phyloP scores from a whole-genome alignment of 1,284 basidiomycete species.

The Puccinia coronata region DNA sequence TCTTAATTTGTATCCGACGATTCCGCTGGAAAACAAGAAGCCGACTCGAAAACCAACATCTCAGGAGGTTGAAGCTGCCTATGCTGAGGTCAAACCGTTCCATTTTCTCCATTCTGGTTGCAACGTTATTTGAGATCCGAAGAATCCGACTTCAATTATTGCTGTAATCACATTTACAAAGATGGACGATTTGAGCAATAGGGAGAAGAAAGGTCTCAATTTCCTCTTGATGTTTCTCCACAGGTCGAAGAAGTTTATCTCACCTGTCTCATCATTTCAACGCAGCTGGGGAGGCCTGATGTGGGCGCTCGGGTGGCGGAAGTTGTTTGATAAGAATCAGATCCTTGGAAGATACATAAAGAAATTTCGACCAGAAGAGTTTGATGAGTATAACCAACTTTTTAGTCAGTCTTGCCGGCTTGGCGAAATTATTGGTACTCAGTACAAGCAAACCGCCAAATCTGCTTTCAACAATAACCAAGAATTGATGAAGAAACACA shows the following conservation, averaged over 20 bases:
- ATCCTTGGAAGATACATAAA: background rate
- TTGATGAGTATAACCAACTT: background rate
- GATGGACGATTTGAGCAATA: background rate
- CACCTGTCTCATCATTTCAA: background rate
- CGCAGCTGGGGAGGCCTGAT: constrained; percentile 12
- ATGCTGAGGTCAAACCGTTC: no score
- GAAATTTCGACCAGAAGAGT: background rate
- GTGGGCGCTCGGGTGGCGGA: no score
- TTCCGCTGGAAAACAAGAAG: no score
- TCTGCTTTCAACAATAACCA: background rate
- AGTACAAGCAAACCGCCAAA: background rate
- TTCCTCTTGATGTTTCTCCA: background rate
- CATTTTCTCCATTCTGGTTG: no score
- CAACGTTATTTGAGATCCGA: no score
- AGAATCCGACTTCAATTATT: no score
- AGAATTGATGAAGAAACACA: background rate
- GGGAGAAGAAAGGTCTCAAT: background rate
- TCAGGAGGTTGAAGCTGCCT: no score
- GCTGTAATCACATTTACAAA: background rate
- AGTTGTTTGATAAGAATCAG: no score
- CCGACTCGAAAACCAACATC: no score
- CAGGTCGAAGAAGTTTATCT: background rate
- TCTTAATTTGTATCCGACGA: no score
- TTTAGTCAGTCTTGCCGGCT: background rate
- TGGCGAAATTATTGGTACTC: background rate